Evolutionary conservation across 164 flowering plant genomes (phyloP), one percentile per base, ranked within the genome.

Genomic region (Aristolochia contorta): DNA sequence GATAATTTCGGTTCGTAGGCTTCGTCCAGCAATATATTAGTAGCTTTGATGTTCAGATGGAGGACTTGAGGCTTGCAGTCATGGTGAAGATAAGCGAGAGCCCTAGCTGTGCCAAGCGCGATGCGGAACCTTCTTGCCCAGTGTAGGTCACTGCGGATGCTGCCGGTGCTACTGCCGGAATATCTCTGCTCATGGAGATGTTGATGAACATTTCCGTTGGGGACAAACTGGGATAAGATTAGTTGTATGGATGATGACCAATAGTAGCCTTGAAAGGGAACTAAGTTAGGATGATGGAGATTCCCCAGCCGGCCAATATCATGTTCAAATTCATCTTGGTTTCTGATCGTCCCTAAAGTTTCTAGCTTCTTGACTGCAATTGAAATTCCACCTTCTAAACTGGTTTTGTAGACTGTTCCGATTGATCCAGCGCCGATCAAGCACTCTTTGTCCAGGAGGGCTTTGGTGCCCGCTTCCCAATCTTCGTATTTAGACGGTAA

Each of bases 361-460:
- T 91, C 90, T 12, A 94, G 88, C 82, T 91, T 94, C 75, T 91
- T 91, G 60, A 91, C 96, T 13, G 99, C 97, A 70, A 94, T 84
- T 8, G 89, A 80, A 50, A 85, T 66, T 53, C 96, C 96, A 37
- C 90, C 90, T 78, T 89, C 96, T 57, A 94, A 89, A 60, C 56
- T 80, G n/a, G 92, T 71, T 70, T 54, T 82, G 75, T 94, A 94
- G 21, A 94, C 97, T 18, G 89, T 71, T 16, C 99, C 99, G 10
- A 91, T 75, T 0, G 96, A 80, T 6, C 99, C 99, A 14, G 82
- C 82, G 14, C 97, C 99, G 27, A 94, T 80, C 47, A 89, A 23
- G 65, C 83, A 77, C 20, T 91, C 96, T 67, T 89, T 91, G 61
- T 91, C 96, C 19, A 94, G 90, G 73, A 94, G 77, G 49, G 99